Percentiles rank a stretch among this genome's conserved stretches.
Evolutionary conservation across 2,329 filamentous ascomycete species (phyloP).

Genomic region (Neonectria hederae): DNA sequence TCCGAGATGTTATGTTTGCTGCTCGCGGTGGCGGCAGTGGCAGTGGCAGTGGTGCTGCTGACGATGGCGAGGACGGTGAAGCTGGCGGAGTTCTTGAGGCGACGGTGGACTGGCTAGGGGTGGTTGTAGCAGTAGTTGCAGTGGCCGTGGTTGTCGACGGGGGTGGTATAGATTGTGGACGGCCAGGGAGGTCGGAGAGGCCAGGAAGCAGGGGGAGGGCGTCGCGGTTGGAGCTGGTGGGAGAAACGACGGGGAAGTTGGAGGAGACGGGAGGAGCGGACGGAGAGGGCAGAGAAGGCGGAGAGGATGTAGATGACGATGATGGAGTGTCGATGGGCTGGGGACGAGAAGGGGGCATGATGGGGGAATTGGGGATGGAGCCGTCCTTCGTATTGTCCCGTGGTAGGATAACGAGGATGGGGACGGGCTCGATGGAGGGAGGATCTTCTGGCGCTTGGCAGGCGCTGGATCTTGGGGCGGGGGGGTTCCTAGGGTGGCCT

Average conservation of each 20-base stretch:
- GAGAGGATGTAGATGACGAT: conserved; percentile 5
- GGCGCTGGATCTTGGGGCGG: not conserved
- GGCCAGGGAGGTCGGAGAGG: conserved; percentile 17
- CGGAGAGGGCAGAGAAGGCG: conserved; percentile 26
- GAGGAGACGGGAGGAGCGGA: conserved; percentile 23
- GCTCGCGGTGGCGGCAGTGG: not conserved
- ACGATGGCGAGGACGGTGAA: conserved; percentile 15
- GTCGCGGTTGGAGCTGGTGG: conserved; percentile 4
- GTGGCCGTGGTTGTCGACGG: conserved; percentile 1
- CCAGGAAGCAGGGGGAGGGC: conserved; percentile 12
- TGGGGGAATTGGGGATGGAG: conserved; percentile 15
- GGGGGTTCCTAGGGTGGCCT: not conserved
- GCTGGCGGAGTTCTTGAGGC: conserved; percentile 14
- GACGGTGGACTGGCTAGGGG: conserved; percentile 11
- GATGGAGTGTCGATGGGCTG: conserved; percentile 14
- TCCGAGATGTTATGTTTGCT: conserved; percentile 12
- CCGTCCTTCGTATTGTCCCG: conserved; percentile 15
- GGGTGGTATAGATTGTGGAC: conserved; percentile 10
- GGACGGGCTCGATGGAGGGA: not conserved
- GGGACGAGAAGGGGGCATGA: conserved; percentile 31
- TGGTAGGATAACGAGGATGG: not conserved
- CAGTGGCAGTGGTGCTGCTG: conserved; percentile 3
- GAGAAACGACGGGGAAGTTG: conserved; percentile 7
- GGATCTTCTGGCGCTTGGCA: not conserved
- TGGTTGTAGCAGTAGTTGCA: not conserved